Conservation (phyloP, 176 grass and related monocot genomes). For the Pharus latifolius region DNA sequence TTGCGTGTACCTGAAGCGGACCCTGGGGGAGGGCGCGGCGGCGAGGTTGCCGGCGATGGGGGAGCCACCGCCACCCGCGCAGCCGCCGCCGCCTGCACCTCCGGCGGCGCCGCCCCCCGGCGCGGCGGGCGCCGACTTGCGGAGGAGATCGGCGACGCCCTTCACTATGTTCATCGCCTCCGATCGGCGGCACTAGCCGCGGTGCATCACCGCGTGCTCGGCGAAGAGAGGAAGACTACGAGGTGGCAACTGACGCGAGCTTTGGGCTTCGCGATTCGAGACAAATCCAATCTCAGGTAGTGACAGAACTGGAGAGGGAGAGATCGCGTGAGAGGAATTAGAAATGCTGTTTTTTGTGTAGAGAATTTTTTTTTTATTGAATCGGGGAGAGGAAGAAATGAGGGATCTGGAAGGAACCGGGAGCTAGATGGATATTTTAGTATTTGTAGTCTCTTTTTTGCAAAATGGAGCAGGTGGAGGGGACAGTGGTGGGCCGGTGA, state of each 20-base stretch:
- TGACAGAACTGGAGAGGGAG: constrained; percentile 19
- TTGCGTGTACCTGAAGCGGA: constrained; percentile 59
- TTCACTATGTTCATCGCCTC: constrained; percentile 87
- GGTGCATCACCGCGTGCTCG: constrained; percentile 30
- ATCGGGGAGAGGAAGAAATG: not conserved
- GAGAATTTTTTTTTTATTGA: not conserved
- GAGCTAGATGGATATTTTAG: not conserved
- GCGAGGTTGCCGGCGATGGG: constrained; percentile 15
- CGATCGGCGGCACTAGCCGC: constrained; percentile 14
- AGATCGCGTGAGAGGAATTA: constrained; percentile 21
- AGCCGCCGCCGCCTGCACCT: not conserved
- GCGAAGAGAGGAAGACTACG: not conserved
- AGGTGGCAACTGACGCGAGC: not conserved
- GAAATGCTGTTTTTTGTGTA: too few species aligned
- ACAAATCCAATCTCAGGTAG: constrained; percentile 8
- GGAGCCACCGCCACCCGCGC: not conserved
- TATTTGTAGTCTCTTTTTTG: not conserved
- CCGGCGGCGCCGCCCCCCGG: not conserved
- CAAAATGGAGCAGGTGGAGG: too few species aligned
- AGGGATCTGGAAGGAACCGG: constrained; percentile 12
- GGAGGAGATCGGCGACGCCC: constrained; percentile 92
- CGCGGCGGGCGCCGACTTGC: constrained; percentile 60
- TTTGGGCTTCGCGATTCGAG: not conserved
- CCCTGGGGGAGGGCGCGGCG: constrained; percentile 67
- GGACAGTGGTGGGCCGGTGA: not conserved